Percentiles rank a stretch among this genome's conserved stretches.
phyloP scores from a whole-genome alignment of 1,284 basidiomycete species.

The Taiwanofungus camphoratus region DNA sequence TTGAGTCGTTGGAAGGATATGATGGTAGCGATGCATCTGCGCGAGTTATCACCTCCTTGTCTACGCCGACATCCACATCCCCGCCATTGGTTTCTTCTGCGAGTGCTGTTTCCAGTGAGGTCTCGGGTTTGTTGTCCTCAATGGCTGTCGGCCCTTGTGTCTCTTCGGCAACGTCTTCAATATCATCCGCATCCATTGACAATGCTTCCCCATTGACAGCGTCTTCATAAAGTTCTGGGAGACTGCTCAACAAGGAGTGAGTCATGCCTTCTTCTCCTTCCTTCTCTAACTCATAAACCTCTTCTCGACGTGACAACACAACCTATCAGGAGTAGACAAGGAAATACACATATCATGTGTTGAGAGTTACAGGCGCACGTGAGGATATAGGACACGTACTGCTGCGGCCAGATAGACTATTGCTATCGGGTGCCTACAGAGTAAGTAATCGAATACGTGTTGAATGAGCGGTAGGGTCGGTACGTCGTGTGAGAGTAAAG shows the following conservation, averaged over 20 bases:
- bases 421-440: conserved; percentile 76
- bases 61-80: no score
- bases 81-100: no score
- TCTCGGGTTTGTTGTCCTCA: conserved; percentile 3
- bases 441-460: conserved; percentile 83
- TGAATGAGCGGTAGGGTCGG: conserved; percentile 81
- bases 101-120: no score
- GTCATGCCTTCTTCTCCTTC: conserved; percentile 78
- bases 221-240: conserved; percentile 60
- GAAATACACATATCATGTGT: background rate
- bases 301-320: conserved; percentile 53
- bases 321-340: conserved; percentile 37
- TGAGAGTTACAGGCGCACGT: no score
- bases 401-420: conserved; percentile 80
- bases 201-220: no score
- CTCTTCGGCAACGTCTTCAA: background rate
- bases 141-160: background rate
- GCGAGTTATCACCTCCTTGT: no score
- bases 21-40: no score
- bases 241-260: conserved; percentile 71
- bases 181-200: no score
- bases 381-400: conserved; percentile 46
- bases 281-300: conserved; percentile 47
- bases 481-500: conserved; percentile 87
- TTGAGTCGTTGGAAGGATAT: no score